phyloP scores from a whole-genome alignment of 2,329 filamentous ascomycete genomes.

The Fusarium musae region DNA sequence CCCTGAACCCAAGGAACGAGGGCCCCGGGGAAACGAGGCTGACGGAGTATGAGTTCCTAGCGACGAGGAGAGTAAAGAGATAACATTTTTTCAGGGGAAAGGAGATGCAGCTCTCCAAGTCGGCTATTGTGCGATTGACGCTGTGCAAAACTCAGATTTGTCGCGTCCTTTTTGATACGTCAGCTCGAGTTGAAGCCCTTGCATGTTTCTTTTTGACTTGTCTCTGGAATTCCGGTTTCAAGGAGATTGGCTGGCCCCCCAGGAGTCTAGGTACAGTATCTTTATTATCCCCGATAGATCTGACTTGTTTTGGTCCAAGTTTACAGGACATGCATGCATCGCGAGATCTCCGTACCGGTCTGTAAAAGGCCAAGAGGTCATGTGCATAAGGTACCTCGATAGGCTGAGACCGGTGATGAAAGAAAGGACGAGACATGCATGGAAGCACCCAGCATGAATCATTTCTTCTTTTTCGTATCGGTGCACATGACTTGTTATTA shows the following conservation, averaged over 20 bases:
- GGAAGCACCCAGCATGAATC: not conserved
- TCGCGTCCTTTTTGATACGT: constrained; percentile 9
- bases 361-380: not conserved
- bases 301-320: constrained; percentile 2
- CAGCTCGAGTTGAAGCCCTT: constrained; percentile 6
- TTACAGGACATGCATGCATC: not conserved
- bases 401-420: not conserved
- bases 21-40: not conserved
- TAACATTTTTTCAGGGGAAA: not conserved
- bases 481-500: not conserved
- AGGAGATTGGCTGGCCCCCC: not conserved
- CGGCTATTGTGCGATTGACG: not conserved
- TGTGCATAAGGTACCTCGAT: not conserved
- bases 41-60: not conserved
- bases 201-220: not conserved
- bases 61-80: not conserved
- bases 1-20: not conserved
- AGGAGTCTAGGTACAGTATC: no score
- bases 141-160: not conserved
- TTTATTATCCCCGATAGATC: not conserved
- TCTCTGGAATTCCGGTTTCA: not conserved
- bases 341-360: constrained; percentile 35
- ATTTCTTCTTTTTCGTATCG: constrained; percentile 5
- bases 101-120: not conserved
- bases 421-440: not conserved